A percentile compares a stretch with the other conserved stretches of the same genome.
Evolutionary conservation across 2,329 filamentous ascomycete species (phyloP).

Genomic region (Colletotrichum chrysophilum): DNA sequence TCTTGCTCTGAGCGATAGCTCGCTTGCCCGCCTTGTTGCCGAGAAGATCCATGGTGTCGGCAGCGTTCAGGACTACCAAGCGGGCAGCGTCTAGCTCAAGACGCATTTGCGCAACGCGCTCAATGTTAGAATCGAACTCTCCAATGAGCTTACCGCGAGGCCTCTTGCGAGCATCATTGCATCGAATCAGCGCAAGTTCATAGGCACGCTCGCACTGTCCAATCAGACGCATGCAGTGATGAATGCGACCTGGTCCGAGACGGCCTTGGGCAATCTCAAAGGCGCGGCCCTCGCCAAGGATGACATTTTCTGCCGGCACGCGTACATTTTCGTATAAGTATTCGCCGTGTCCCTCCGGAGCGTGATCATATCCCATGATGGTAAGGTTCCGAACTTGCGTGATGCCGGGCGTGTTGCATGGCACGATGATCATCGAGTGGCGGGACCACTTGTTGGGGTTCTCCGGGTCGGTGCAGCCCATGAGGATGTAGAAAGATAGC

Average conservation of each 20-base stretch:
- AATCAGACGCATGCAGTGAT: constrained; percentile 96
- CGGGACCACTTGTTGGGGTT: constrained; percentile 83
- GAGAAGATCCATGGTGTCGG: constrained; percentile 88
- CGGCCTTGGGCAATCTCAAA: constrained; percentile 99
- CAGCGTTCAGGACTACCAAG: constrained; percentile 89
- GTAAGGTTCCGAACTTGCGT: constrained; percentile 90
- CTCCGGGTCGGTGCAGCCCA: constrained; percentile 86
- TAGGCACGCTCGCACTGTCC: constrained; percentile 88
- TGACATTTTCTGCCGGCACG: constrained; percentile 81
- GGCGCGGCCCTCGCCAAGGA: constrained; percentile 92
- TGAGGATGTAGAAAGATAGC: constrained; percentile 85
- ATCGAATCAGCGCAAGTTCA: constrained; percentile 91
- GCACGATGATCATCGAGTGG: constrained; percentile 91
- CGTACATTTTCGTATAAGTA: constrained; percentile 88
- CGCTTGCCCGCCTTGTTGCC: constrained; percentile 88
- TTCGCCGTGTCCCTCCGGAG: constrained; percentile 95
- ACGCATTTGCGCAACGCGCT: constrained; percentile 90
- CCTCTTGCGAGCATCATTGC: constrained; percentile 90
- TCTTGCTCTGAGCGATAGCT: constrained; percentile 97
- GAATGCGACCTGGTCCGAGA: constrained; percentile 93
- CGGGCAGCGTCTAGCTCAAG: constrained; percentile 93
- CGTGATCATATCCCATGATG: constrained; percentile 96
- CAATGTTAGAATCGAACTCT: constrained; percentile 91
- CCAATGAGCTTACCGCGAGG: constrained; percentile 87
- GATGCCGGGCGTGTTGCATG: constrained; percentile 81